Conservation (phyloP, 1,139 yeast species). For the Protomyces lactucae-debilis region DNA sequence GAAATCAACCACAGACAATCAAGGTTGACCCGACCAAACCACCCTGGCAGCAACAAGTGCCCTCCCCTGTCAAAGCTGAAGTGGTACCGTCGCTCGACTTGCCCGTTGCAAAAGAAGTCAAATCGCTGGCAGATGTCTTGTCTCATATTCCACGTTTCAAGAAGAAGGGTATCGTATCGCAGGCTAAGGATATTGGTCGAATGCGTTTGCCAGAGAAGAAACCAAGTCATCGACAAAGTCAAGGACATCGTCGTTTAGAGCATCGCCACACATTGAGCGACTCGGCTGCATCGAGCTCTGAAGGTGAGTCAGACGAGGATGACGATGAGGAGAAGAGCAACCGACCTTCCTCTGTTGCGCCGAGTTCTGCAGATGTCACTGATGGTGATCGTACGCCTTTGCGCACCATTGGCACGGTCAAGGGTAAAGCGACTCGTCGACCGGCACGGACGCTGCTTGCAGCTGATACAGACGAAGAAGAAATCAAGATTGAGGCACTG, state of each 20-base stretch:
- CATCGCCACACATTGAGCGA: not conserved
- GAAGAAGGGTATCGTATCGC: not conserved
- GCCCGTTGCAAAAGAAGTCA: constrained; percentile 1
- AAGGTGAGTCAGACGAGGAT: not conserved
- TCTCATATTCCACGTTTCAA: constrained; percentile 19
- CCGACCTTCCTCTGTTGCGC: not conserved
- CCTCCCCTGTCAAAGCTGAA: not conserved
- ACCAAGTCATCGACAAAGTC: not conserved
- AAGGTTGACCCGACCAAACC: not conserved
- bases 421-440: not conserved
- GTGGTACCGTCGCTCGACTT: not conserved
- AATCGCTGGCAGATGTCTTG: constrained; percentile 5
- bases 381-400: not conserved
- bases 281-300: not conserved
- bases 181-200: constrained; percentile 4
- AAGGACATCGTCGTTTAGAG: not conserved
- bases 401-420: not conserved
- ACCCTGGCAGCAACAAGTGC: not conserved
- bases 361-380: not conserved
- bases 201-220: constrained; percentile 4
- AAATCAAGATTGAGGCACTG: not conserved
- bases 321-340: not conserved
- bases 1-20: not conserved
- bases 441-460: not conserved
- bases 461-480: not conserved